These are phyloP conservation scores for Malbranchea zuffiana DNA, from an alignment of 2,329 filamentous ascomycete species.

Conservation along the genomic window DNA sequence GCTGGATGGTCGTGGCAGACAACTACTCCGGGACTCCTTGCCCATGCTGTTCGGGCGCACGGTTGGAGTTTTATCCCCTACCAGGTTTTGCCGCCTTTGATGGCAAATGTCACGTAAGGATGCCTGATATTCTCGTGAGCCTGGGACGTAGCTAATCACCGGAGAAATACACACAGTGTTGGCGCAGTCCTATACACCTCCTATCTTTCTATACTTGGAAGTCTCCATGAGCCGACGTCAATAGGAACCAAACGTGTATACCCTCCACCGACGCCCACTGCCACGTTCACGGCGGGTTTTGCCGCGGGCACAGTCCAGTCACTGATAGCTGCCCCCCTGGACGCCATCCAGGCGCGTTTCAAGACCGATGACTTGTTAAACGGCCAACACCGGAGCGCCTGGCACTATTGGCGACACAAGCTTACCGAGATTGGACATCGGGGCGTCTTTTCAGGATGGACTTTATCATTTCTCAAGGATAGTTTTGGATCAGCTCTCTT, in stretches of 20 bases:
- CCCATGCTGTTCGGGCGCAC: slow-evolving; percentile 50
- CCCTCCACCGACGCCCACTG: slow-evolving; percentile 44
- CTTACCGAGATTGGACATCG: slow-evolving; percentile 48
- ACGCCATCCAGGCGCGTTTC: slow-evolving; percentile 53
- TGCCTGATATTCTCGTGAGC: neutral
- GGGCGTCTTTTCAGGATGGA: slow-evolving; percentile 54
- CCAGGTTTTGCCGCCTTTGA: slow-evolving; percentile 51
- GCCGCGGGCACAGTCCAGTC: slow-evolving; percentile 50
- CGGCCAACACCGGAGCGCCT: slow-evolving; percentile 51
- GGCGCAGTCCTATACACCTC: slow-evolving; percentile 53
- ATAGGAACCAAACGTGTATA: slow-evolving; percentile 48
- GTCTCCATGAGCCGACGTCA: slow-evolving; percentile 47
- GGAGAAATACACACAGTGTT: slow-evolving; percentile 35
- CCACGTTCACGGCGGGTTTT: slow-evolving; percentile 50
- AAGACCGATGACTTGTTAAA: slow-evolving; percentile 49
- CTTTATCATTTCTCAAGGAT: slow-evolving; percentile 49
- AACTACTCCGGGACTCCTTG: slow-evolving; percentile 50
- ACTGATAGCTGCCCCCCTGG: slow-evolving; percentile 51
- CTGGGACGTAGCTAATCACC: slow-evolving; percentile 5
- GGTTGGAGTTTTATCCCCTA: slow-evolving; percentile 56
- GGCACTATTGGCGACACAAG: slow-evolving; percentile 51
- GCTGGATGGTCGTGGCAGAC: slow-evolving; percentile 48
- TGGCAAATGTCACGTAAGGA: slow-evolving; percentile 49
- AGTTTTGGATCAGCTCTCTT: slow-evolving; percentile 51
- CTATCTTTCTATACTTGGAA: slow-evolving; percentile 50